phyloP scores from a whole-genome alignment of 805 yeast genomes.

The Kazachstania martiniae region DNA sequence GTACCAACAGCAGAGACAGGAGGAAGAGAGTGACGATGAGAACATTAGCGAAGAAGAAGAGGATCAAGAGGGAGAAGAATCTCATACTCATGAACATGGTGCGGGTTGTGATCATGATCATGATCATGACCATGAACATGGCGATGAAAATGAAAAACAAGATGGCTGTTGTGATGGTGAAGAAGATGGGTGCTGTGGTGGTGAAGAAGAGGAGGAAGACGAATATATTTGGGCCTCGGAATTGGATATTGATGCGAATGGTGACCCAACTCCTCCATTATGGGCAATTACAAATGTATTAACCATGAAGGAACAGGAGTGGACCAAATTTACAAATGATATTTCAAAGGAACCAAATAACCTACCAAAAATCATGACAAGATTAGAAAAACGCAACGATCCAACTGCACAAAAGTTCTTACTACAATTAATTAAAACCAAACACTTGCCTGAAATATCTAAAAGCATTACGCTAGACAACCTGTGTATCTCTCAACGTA shows the following conservation, averaged over 20 bases:
- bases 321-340: constrained; percentile 13
- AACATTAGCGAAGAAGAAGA: constrained; percentile 9
- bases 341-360: neutral
- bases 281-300: constrained; percentile 32
- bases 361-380: neutral
- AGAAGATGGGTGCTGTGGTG: constrained; percentile 9
- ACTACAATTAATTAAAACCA: neutral
- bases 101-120: constrained; percentile 14
- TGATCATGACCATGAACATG: constrained; percentile 10
- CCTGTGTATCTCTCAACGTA: no score
- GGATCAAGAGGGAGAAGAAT: constrained; percentile 13
- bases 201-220: constrained; percentile 11
- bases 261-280: constrained; percentile 36
- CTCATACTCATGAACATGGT: constrained; percentile 6
- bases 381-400: constrained; percentile 1
- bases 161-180: constrained; percentile 7
- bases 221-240: constrained; percentile 32
- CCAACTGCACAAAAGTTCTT: neutral
- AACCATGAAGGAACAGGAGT: constrained; percentile 21
- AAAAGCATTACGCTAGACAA: neutral
- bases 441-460: neutral
- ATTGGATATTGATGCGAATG: constrained; percentile 31
- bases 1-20: constrained; percentile 9
- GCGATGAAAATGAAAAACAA: constrained; percentile 6
- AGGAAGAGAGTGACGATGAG: constrained; percentile 7